Conservation (phyloP, 2,329 filamentous ascomycete genomes). For the Alternaria tenuissima region DNA sequence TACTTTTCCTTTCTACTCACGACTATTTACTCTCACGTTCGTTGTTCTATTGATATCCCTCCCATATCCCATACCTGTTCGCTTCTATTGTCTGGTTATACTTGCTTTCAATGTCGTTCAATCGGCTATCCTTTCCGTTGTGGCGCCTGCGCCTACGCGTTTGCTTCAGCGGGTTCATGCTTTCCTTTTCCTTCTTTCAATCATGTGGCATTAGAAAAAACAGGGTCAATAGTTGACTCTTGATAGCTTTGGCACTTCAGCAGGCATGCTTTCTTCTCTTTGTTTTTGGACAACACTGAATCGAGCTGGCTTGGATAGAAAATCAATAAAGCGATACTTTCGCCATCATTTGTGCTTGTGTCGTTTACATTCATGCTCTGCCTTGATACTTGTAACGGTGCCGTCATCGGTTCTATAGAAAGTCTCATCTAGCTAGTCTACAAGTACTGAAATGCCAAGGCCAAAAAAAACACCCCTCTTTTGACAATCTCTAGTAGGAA, state of each 20-base stretch:
- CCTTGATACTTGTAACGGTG: neutral
- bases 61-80: conserved; percentile 8
- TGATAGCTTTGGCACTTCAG: neutral
- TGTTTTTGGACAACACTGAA: neutral
- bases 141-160: neutral
- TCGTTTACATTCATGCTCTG: neutral
- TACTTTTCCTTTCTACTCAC: neutral
- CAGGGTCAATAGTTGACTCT: neutral
- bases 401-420: neutral
- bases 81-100: conserved; percentile 9
- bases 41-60: conserved; percentile 18
- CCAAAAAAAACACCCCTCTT: neutral
- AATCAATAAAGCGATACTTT: conserved; percentile 1
- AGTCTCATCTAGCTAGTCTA: neutral
- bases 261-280: conserved; percentile 1
- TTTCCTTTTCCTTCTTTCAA: neutral
- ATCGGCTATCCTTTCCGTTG: neutral
- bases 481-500: neutral
- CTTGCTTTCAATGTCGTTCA: conserved; percentile 8
- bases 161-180: neutral
- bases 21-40: conserved; percentile 9
- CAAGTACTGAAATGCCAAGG: neutral
- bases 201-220: neutral
- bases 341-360: neutral
- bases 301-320: conserved; percentile 6